Evolutionary conservation across 2,329 filamentous ascomycete genomes (phyloP).

Genomic region (Fusarium nelsonii): DNA sequence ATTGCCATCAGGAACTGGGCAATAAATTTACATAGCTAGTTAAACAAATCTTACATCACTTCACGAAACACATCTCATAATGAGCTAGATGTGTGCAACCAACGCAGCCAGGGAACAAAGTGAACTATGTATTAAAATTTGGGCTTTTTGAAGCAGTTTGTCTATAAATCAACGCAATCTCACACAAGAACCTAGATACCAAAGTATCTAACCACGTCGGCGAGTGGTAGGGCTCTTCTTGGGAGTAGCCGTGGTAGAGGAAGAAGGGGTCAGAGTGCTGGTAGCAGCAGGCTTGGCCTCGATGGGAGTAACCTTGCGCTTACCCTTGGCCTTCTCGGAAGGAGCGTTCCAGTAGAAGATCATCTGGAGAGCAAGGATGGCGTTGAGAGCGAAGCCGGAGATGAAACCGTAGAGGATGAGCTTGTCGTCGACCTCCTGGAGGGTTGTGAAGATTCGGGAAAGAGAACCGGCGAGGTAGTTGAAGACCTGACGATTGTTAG

Average conservation of each 20-base stretch:
- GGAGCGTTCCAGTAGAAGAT: conserved; percentile 93
- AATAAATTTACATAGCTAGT: conserved; percentile 2
- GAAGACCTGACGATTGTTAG: conserved; percentile 77
- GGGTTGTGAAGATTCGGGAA: conserved; percentile 94
- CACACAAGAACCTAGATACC: conserved; percentile 23
- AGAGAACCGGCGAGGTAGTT: conserved; percentile 96
- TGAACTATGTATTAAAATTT: conserved; percentile 18
- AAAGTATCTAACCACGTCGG: conserved; percentile 54
- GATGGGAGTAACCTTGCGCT: conserved; percentile 54
- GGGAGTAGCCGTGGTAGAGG: conserved; percentile 49
- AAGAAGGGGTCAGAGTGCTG: conserved; percentile 39
- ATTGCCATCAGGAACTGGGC: conserved; percentile 3
- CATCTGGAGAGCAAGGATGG: conserved; percentile 89
- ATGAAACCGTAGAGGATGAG: conserved; percentile 96
- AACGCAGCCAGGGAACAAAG: neutral
- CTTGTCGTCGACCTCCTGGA: conserved; percentile 97
- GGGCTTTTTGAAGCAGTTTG: conserved; percentile 29
- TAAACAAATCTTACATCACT: neutral
- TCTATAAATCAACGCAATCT: conserved; percentile 36
- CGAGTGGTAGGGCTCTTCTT: conserved; percentile 60
- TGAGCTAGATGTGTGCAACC: neutral
- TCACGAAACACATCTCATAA: neutral
- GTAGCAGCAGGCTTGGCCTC: conserved; percentile 46
- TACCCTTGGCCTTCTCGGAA: conserved; percentile 60
- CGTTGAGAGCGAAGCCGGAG: conserved; percentile 90